Conservation (phyloP, 768 basidiomycete species). For the Cystofilobasidium macerans region DNA sequence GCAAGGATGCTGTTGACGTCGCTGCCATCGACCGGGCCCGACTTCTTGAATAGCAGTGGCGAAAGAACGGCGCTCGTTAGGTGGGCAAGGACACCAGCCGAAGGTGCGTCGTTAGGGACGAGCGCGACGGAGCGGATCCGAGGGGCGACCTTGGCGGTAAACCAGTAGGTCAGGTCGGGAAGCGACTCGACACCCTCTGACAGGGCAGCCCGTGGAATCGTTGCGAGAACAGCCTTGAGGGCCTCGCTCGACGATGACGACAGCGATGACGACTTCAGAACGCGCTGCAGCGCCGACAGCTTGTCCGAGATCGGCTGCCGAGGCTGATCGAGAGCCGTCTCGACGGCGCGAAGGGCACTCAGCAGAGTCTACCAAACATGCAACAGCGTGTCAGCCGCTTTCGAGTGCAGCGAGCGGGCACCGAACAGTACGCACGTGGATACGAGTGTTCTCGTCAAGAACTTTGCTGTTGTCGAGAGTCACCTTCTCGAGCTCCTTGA, state of each 20-base stretch:
- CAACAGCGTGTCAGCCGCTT: no score
- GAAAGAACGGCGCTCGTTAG: constrained; percentile 69
- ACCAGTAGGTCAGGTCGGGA: constrained; percentile 83
- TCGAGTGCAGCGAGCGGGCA: neutral
- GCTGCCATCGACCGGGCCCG: constrained; percentile 62
- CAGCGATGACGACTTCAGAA: constrained; percentile 59
- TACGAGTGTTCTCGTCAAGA: constrained; percentile 81
- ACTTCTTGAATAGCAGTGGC: constrained; percentile 60
- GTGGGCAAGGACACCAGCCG: constrained; percentile 73
- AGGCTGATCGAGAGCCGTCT: constrained; percentile 54
- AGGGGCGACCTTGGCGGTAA: constrained; percentile 67
- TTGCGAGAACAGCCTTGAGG: constrained; percentile 61
- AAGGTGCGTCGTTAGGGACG: constrained; percentile 56
- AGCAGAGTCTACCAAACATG: constrained; percentile 64
- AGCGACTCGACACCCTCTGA: constrained; percentile 61
- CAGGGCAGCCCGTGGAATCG: constrained; percentile 36
- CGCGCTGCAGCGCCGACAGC: constrained; percentile 48
- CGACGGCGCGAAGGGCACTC: constrained; percentile 77
- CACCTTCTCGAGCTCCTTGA: constrained; percentile 83
- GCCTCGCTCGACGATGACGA: constrained; percentile 57
- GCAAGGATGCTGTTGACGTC: constrained; percentile 81
- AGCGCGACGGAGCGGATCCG: constrained; percentile 79
- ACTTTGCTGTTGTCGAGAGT: constrained; percentile 66
- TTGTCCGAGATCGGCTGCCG: constrained; percentile 82
- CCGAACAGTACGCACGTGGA: constrained; percentile 9